These are phyloP conservation scores for Erysimum cheiranthoides DNA, from an alignment of 345 rosid genomes.

Conservation along the genomic window DNA sequence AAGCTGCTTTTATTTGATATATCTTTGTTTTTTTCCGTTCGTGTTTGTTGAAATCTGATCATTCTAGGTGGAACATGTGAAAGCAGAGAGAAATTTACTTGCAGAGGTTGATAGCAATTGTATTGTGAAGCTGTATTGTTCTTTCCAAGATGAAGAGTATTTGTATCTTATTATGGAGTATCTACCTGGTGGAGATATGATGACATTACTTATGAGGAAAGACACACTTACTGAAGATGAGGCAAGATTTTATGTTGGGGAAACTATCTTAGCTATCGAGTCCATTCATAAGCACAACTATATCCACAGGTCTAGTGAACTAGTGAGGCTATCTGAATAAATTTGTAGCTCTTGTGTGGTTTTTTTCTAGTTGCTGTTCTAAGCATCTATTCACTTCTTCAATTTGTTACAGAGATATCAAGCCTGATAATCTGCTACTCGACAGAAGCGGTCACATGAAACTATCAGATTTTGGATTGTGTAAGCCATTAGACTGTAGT, in stretches of 20 bases:
- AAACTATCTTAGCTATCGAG: constrained; percentile 94
- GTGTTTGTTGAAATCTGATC: constrained; percentile 37
- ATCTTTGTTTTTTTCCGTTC: not conserved
- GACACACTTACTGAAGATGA: constrained; percentile 95
- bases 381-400: not conserved
- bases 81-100: constrained; percentile 96
- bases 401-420: constrained; percentile 77
- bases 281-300: constrained; percentile 97
- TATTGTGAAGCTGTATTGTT: constrained; percentile 92
- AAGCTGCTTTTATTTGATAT: constrained; percentile 16
- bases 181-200: constrained; percentile 99
- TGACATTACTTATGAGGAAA: constrained; percentile 98
- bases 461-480: constrained; percentile 95
- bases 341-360: not conserved
- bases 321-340: constrained; percentile 12
- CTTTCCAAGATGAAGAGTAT: constrained; percentile 96
- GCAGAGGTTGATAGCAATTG: constrained; percentile 99
- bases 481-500: constrained; percentile 97
- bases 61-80: constrained; percentile 95
- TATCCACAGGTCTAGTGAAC: constrained; percentile 79
- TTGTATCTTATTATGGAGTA: constrained; percentile 97
- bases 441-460: constrained; percentile 96
- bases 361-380: constrained; percentile 18
- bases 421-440: constrained; percentile 96
- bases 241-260: constrained; percentile 95